Evolutionary conservation across 768 basidiomycete species (phyloP).

Genomic region (Mycena floridula): DNA sequence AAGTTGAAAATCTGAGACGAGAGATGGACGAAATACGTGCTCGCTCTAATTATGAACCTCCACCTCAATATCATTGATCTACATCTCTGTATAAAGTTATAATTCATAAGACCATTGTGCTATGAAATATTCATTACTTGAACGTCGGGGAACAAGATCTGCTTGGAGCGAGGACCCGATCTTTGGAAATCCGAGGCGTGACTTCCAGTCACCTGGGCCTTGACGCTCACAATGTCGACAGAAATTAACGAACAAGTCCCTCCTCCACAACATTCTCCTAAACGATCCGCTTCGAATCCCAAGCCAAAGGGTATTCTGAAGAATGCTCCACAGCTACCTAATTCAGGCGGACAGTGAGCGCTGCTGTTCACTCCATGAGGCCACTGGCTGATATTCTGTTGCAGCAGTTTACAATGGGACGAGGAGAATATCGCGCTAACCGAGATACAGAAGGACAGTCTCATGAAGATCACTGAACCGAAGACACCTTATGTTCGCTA

Average conservation of each 20-base stretch:
- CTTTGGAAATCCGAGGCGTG: neutral
- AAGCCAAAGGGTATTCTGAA: conserved; percentile 89
- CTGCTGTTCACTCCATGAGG: too few relatives aligned
- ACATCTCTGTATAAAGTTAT: neutral
- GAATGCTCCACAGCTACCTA: conserved; percentile 56
- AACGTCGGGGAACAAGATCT: neutral
- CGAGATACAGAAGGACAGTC: conserved; percentile 89
- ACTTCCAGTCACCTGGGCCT: neutral
- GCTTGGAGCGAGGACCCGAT: neutral
- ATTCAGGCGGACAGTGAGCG: conserved; percentile 45
- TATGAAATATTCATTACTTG: neutral
- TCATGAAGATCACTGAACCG: conserved; percentile 98
- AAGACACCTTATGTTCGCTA: conserved; percentile 96
- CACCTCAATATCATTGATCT: conserved; percentile 6
- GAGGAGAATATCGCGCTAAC: conserved; percentile 90
- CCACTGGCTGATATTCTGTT: conserved; percentile 3
- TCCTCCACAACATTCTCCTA: conserved; percentile 39
- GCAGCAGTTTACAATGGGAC: conserved; percentile 84
- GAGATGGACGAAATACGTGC: conserved; percentile 11
- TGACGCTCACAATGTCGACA: conserved; percentile 15
- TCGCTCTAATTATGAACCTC: conserved; percentile 5
- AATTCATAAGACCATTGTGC: neutral
- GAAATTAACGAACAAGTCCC: conserved; percentile 35
- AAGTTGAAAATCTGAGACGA: conserved; percentile 8
- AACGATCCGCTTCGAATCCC: conserved; percentile 58